These are phyloP conservation scores for Saccharomyces mikatae DNA, from an alignment of 805 yeast species.

Conservation along the genomic window DNA sequence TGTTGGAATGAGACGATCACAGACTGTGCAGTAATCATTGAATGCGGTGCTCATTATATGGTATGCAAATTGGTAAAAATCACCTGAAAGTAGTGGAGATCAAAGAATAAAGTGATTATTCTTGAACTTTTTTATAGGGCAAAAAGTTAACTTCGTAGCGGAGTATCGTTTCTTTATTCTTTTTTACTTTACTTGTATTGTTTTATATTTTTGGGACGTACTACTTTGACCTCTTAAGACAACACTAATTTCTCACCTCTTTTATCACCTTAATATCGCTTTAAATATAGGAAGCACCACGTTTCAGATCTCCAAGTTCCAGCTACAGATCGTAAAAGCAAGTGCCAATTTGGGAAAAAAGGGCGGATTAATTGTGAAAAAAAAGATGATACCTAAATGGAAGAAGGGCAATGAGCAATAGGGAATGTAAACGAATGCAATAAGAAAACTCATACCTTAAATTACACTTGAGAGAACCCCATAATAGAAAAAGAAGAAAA, in stretches of 20 bases:
- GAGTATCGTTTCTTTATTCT: not conserved
- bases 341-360: not conserved
- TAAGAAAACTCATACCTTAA: not conserved
- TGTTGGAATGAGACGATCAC: conserved; percentile 34
- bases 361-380: not conserved
- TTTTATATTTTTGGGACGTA: not conserved
- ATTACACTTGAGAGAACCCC: not conserved
- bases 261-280: not conserved
- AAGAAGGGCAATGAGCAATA: not conserved
- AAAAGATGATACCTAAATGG: not conserved
- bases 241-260: not conserved
- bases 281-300: not conserved
- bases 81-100: not conserved
- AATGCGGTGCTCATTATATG: conserved; percentile 26
- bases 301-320: not conserved
- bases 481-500: not conserved
- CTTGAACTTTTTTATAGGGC: not conserved
- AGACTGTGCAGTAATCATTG: conserved; percentile 50
- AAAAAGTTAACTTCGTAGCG: not conserved
- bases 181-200: not conserved
- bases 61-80: not conserved
- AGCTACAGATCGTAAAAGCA: not conserved
- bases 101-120: not conserved
- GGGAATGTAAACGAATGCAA: not conserved
- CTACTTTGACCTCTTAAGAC: not conserved